Percentiles rank a stretch among this genome's conserved stretches.
Conservation (phyloP, 2,329 filamentous ascomycete genomes). For the Colletotrichum scovillei region DNA sequence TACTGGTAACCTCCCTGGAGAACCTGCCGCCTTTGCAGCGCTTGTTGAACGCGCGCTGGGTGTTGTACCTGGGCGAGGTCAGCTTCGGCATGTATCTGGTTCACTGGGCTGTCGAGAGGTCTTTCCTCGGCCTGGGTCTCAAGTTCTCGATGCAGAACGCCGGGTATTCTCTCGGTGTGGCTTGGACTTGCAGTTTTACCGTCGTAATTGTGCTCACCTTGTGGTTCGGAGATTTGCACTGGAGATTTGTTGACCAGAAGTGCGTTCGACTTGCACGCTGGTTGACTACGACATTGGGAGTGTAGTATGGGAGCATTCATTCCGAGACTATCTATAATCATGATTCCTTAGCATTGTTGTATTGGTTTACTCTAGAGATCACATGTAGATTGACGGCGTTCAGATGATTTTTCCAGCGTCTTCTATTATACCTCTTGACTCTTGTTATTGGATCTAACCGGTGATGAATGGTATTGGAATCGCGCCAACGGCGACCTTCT, state of each 20-base stretch:
- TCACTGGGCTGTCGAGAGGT: slow-evolving; percentile 56
- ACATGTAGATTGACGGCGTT: neutral
- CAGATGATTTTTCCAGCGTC: neutral
- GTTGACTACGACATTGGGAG: slow-evolving; percentile 41
- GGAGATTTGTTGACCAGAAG: slow-evolving; percentile 56
- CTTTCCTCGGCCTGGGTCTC: neutral
- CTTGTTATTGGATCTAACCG: no score
- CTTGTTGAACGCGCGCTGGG: slow-evolving; percentile 68
- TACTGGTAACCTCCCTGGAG: slow-evolving; percentile 15
- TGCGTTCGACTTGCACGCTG: slow-evolving; percentile 57
- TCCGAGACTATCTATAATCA: neutral
- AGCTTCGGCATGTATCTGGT: slow-evolving; percentile 73
- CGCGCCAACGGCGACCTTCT: no score
- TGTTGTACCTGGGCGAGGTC: slow-evolving; percentile 71
- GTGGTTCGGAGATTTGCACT: slow-evolving; percentile 59
- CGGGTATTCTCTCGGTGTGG: neutral
- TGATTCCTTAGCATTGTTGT: neutral
- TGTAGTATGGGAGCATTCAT: neutral
- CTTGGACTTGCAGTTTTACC: slow-evolving; percentile 1
- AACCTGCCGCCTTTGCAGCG: slow-evolving; percentile 55
- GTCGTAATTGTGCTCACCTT: slow-evolving; percentile 38
- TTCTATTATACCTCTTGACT: neutral
- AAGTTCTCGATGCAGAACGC: neutral
- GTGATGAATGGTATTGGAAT: no score
- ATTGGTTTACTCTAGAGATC: neutral